A percentile compares a stretch with the other conserved stretches of the same genome.
Evolutionary conservation across 1,284 basidiomycete genomes (phyloP).

Genomic region (Heterobasidion parviporum): DNA sequence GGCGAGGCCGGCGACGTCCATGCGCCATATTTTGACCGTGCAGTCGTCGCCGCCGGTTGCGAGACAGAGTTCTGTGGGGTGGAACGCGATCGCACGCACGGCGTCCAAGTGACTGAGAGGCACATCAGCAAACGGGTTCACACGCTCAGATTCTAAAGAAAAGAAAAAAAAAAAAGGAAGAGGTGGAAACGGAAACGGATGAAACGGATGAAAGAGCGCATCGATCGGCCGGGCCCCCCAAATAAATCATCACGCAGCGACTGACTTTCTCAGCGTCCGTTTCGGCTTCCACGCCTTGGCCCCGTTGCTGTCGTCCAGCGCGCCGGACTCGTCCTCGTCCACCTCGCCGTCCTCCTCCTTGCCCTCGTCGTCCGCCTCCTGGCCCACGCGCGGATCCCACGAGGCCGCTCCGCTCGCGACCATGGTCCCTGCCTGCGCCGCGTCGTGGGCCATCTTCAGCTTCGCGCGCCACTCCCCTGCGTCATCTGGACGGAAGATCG

Average conservation of each 20-base stretch:
- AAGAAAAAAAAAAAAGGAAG: neutral
- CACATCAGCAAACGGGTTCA: conserved; percentile 14
- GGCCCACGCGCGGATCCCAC: conserved; percentile 30
- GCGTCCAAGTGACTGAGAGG: conserved; percentile 81
- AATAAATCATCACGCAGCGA: conserved; percentile 16
- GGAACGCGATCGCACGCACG: conserved; percentile 85
- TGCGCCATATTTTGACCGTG: conserved; percentile 93
- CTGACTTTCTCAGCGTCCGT: conserved; percentile 81
- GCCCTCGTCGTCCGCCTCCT: conserved; percentile 49
- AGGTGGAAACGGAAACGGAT: neutral
- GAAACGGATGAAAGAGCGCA: conserved; percentile 5
- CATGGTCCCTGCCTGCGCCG: conserved; percentile 23
- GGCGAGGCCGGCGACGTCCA: conserved; percentile 65
- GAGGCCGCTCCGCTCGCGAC: conserved; percentile 15
- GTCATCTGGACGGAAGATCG: conserved; percentile 82
- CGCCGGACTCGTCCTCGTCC: conserved; percentile 48
- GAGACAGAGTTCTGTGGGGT: conserved; percentile 74
- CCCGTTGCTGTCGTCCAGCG: conserved; percentile 57
- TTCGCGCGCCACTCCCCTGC: conserved; percentile 79
- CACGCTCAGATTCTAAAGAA: neutral
- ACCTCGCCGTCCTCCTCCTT: conserved; percentile 32
- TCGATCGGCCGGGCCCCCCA: too few relatives aligned
- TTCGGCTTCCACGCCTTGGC: conserved; percentile 78
- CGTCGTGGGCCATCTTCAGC: conserved; percentile 53
- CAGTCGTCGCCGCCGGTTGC: conserved; percentile 93